phyloP scores from a whole-genome alignment of 805 yeast genomes.

The Tetrapisispora fleetii region DNA sequence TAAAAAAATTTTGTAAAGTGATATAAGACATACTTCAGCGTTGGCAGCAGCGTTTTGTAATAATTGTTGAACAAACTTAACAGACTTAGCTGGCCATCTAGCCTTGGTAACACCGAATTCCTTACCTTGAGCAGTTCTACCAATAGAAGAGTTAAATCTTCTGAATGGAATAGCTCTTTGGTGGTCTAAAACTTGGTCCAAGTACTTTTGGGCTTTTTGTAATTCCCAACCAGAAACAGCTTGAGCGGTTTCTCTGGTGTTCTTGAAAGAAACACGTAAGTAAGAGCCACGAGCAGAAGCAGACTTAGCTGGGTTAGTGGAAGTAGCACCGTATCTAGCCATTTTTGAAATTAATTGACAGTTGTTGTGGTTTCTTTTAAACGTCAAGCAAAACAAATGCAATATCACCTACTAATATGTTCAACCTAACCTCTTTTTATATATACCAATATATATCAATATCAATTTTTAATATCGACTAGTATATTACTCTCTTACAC shows the following conservation, averaged over 20 bases:
- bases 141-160: slow-evolving; percentile 91
- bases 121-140: slow-evolving; percentile 99
- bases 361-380: slow-evolving; percentile 4
- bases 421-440: background rate
- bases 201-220: slow-evolving; percentile 90
- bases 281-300: slow-evolving; percentile 99
- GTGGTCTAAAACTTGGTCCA: slow-evolving; percentile 93
- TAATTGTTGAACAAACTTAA: slow-evolving; percentile 88
- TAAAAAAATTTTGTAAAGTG: background rate
- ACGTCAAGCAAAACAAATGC: background rate
- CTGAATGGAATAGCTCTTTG: slow-evolving; percentile 99
- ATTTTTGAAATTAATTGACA: slow-evolving; percentile 35
- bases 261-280: slow-evolving; percentile 98
- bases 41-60: slow-evolving; percentile 96
- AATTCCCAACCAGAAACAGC: slow-evolving; percentile 98
- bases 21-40: slow-evolving; percentile 61
- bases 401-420: background rate
- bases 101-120: slow-evolving; percentile 99
- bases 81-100: slow-evolving; percentile 99
- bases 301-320: slow-evolving; percentile 98
- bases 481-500: background rate
- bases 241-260: slow-evolving; percentile 99
- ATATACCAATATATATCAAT: background rate
- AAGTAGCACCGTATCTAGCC: slow-evolving; percentile 99
- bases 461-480: background rate